Evolutionary conservation across 805 yeast species (phyloP).

Genomic region (Metschnikowia similis): DNA sequence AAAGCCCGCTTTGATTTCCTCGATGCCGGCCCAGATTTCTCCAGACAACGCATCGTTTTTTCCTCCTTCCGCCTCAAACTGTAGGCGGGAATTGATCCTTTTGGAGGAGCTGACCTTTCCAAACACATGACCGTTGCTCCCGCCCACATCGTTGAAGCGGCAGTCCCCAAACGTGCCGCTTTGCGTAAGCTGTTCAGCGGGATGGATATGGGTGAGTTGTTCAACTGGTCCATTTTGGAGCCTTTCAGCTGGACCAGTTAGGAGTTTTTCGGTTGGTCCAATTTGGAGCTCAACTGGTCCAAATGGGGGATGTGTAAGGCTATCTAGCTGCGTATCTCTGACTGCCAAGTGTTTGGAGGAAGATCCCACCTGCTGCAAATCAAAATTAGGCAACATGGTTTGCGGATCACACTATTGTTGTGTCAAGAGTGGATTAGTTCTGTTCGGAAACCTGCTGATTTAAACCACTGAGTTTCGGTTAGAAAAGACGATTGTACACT

Average conservation of each 20-base stretch:
- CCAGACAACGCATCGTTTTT: not conserved
- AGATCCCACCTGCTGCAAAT: slow-evolving; percentile 1
- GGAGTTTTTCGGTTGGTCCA: too few species aligned
- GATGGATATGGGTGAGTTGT: too few species aligned
- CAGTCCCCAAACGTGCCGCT: not conserved
- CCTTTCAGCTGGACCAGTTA: too few species aligned
- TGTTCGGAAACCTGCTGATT: not conserved
- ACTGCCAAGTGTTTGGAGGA: not conserved
- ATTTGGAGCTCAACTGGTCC: too few species aligned
- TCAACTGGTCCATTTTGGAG: too few species aligned
- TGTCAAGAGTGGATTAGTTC: too few species aligned
- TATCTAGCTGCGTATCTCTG: too few species aligned
- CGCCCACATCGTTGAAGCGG: not conserved
- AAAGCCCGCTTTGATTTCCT: not conserved
- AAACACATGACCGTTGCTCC: not conserved
- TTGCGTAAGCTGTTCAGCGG: not conserved
- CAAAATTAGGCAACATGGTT: not conserved
- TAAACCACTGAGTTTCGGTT: not conserved
- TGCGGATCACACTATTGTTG: not conserved
- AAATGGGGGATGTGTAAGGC: not conserved
- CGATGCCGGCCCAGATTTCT: not conserved
- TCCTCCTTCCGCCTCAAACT: not conserved
- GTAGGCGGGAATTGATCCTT: not conserved
- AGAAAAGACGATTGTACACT: not conserved
- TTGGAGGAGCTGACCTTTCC: not conserved